Conservation (phyloP, 1,284 basidiomycete species). For the Ceratorhiza oryzae-sativae region DNA sequence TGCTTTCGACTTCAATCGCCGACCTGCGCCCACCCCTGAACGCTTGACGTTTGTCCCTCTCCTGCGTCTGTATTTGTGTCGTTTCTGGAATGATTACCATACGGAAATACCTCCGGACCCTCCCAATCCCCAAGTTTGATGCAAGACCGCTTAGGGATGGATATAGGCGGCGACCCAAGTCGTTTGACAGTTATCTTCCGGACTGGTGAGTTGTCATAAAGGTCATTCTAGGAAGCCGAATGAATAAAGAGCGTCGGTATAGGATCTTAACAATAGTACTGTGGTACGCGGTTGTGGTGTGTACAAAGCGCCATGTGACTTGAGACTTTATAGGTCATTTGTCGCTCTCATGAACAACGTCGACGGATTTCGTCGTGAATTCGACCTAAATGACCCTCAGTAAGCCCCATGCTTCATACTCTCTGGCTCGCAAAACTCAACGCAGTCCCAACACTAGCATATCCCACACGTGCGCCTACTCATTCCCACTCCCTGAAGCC, state of each 20-base stretch:
- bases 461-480: conserved; percentile 19
- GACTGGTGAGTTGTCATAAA: conserved; percentile 23
- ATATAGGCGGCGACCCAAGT: conserved; percentile 17
- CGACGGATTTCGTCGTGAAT: conserved; percentile 35
- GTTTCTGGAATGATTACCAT: conserved; percentile 11
- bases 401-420: neutral
- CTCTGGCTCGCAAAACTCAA: neutral
- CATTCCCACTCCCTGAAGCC: neutral
- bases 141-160: conserved; percentile 20
- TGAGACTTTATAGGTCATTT: neutral
- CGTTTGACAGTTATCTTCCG: conserved; percentile 33
- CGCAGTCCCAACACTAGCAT: conserved; percentile 1
- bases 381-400: conserved; percentile 31
- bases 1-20: neutral
- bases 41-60: no score
- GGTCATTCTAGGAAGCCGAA: neutral
- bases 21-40: no score
- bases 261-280: conserved; percentile 32
- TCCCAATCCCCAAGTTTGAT: conserved; percentile 26
- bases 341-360: conserved; percentile 26
- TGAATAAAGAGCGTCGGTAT: neutral
- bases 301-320: neutral
- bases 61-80: neutral
- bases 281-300: neutral
- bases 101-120: conserved; percentile 21